Evolutionary conservation across 2,329 filamentous ascomycete species (phyloP).

Genomic region (Achaetomium macrosporum): DNA sequence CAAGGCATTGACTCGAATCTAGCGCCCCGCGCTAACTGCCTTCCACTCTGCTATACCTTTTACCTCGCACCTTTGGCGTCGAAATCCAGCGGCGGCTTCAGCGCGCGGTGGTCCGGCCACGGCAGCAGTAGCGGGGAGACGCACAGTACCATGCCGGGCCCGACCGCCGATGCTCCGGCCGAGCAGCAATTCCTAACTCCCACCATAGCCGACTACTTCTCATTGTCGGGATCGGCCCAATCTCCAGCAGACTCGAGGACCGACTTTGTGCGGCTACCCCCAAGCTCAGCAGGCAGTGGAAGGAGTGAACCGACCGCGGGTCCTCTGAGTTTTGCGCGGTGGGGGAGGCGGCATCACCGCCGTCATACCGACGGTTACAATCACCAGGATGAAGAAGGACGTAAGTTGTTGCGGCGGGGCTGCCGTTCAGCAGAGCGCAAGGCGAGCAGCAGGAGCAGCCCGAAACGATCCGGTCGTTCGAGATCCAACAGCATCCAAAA

Average conservation of each 20-base stretch:
- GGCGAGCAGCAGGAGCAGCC: conserved; percentile 13
- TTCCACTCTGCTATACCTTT: conserved; percentile 17
- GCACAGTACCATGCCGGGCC: conserved; percentile 21
- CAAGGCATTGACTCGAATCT: neutral
- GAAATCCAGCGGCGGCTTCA: conserved; percentile 18
- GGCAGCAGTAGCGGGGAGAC: conserved; percentile 7
- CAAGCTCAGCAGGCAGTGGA: conserved; percentile 17
- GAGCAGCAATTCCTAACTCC: conserved; percentile 8
- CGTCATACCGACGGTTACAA: conserved; percentile 11
- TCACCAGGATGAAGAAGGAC: conserved; percentile 3
- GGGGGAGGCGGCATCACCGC: conserved; percentile 22
- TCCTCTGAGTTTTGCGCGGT: conserved; percentile 22
- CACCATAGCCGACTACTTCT: conserved; percentile 12
- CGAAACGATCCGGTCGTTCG: conserved; percentile 19
- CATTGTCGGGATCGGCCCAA: neutral
- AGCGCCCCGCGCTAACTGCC: conserved; percentile 8
- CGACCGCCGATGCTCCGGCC: conserved; percentile 13
- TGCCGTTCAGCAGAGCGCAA: conserved; percentile 17
- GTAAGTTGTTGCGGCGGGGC: neutral
- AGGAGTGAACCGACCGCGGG: conserved; percentile 18
- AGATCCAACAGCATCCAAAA: conserved; percentile 23
- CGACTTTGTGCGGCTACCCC: conserved; percentile 13
- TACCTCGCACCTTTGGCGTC: conserved; percentile 23
- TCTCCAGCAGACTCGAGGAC: conserved; percentile 6
- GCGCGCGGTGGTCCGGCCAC: conserved; percentile 10